Evolutionary conservation across 2,329 filamentous ascomycete genomes (phyloP), one percentile per base, ranked within the genome.

Genomic region (Cercospora sojina): DNA sequence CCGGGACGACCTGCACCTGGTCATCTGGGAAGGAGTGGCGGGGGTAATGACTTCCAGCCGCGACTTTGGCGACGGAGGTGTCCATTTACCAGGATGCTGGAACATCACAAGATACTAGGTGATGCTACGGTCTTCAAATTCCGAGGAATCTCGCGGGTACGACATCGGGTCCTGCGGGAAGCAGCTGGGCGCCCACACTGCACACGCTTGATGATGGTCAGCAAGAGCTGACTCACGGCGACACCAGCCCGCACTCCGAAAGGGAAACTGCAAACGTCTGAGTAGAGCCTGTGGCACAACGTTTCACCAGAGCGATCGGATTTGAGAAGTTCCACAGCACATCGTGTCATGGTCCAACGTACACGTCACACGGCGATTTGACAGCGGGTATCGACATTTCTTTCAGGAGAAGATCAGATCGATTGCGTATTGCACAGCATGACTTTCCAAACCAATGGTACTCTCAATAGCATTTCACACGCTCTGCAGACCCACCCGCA

Each of bases 311-410:
- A 47, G 43, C 43, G 43, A 10, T 18, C 43, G 43, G 8, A 13
- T 2, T 16, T 5, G 32, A 13, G 13, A 38, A 38, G 43, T 47
- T 20, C 18, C 43, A 47, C 43, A 20, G 8, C 43, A 20, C 9
- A 47, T 47, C 18, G 23, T 20, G 43, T 7, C 9, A 20, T 47
- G n/a, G 51, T 58, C 23, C 18, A 64, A 38, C 5, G 27, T 43
- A 10, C 55, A 59, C n/a, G 62, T 64, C 31, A 32, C 62, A 64
- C 62, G 9, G 38, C 31, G 43, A 59, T 35, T 31, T 64, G 62
- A 64, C 53, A 64, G 62, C 62, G 51, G 61, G 51, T 58, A 64
- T 56, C 61, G 18, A 63, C 61, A n/a, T 55, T 38, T 38, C 32
- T 38, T 38, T 29, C 27, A 12, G 10, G 9, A 13, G 25, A 32